Base-by-base conservation (phyloP, 2,329 filamentous ascomycete genomes). In the Colletotrichum tropicicola region DNA sequence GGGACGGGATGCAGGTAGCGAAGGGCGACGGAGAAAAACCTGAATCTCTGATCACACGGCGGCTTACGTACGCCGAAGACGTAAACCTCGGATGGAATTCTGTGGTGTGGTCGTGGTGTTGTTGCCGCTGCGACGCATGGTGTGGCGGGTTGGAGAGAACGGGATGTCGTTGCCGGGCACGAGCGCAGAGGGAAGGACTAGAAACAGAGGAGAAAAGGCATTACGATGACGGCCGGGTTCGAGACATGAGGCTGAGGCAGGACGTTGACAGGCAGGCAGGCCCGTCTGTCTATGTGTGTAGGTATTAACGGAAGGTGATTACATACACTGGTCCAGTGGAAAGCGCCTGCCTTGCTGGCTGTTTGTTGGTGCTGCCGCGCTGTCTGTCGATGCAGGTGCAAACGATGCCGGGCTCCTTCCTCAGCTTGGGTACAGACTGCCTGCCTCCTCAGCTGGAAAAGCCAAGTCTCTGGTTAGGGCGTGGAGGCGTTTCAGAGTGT, bases 401-500 rank as follows among this genome's bases (percentile, higher is more conserved):
- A n/a, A n/a, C n/a, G 32, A 15, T 35, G 32, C 32, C 15, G 32
- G 12, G 12, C 32, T 35, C 32, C 32, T 35, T 35, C 32, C 32
- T 35, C 32, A 15, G 10, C 19, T 13, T 23, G 39, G 21, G 23
- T 41, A 25, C 44, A 30, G 15, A n/a, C 19, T 15, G 28, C 15
- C 21, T 19, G n/a, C 23, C 9, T 12, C 7, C 17, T 56, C 51
- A 64, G 59, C 63, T 64, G 28, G 23, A 53, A 65, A 60, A 64
- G 53, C 57, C 62, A 62, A 62, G 49, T 54, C 56, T 32, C 27
- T 61, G 37, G 41, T 32, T 39, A 57, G 32, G 23, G 35, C 37
- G 25, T 37, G 54, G 59, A 49, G 51, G 56, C 49, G 65, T 67
- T 67, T 67, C 65, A 67, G 62, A 59, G 32, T 64, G 45, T 65